Conservation (phyloP, 306 rosid species). For the Cucumis hystrix region DNA sequence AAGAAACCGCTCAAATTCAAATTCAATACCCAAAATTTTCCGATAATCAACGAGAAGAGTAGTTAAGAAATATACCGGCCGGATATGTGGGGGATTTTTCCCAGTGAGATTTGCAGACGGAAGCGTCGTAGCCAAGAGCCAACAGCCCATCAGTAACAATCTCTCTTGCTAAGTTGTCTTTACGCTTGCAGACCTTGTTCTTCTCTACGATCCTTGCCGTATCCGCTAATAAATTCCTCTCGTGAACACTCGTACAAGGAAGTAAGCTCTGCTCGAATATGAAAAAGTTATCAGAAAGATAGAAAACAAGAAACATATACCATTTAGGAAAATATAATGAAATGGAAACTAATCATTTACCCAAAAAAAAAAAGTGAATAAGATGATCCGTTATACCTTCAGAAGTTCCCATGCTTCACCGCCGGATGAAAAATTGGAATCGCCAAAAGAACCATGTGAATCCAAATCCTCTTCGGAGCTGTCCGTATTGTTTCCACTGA, state of each 20-base stretch:
- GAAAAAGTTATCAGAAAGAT: not conserved
- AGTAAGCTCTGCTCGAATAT: constrained; percentile 35
- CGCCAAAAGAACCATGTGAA: constrained; percentile 15
- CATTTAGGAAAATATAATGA: not conserved
- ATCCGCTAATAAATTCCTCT: constrained; percentile 67
- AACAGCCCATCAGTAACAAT: constrained; percentile 29
- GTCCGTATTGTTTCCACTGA: constrained; percentile 37
- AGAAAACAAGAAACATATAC: not conserved
- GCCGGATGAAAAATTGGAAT: constrained; percentile 24
- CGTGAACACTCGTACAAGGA: constrained; percentile 35
- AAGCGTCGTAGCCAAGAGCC: constrained; percentile 74
- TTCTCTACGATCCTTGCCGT: constrained; percentile 63
- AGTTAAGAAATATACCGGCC: constrained; percentile 32
- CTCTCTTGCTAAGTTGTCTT: constrained; percentile 40
- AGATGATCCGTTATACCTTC: constrained; percentile 30
- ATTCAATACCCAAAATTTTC: not conserved
- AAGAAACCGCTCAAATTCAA: not conserved
- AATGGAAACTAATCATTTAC: not conserved
- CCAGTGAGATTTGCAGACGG: constrained; percentile 83
- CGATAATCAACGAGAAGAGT: not conserved
- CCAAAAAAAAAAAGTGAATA: not conserved
- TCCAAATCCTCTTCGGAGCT: constrained; percentile 53
- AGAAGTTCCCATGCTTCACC: constrained; percentile 51
- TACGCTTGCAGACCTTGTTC: constrained; percentile 54
- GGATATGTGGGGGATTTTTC: constrained; percentile 51